phyloP scores from a whole-genome alignment of 306 rosid genomes.

The Malus orientalis region DNA sequence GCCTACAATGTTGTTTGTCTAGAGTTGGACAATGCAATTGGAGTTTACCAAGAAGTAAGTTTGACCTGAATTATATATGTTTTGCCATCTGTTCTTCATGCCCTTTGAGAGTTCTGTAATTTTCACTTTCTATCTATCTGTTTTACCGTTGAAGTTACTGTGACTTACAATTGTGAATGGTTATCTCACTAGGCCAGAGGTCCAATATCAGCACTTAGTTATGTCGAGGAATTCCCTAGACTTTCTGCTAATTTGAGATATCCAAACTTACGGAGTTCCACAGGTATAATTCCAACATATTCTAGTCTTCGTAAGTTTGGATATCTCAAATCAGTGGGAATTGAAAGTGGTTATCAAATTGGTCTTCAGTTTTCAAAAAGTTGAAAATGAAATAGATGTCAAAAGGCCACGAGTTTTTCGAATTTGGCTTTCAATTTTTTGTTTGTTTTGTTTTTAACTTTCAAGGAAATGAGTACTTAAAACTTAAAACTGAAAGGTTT shows the following conservation, averaged over 20 bases:
- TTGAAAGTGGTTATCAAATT: too few relatives aligned
- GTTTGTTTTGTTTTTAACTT: too few relatives aligned
- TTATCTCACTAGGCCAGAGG: constrained; percentile 62
- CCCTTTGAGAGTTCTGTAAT: not conserved
- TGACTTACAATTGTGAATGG: constrained; percentile 24
- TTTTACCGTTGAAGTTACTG: not conserved
- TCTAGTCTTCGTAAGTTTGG: too few relatives aligned
- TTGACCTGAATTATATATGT: constrained; percentile 12
- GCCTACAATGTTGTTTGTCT: constrained; percentile 85
- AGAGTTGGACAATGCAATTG: constrained; percentile 76
- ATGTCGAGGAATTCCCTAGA: constrained; percentile 65
- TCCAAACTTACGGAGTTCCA: not conserved
- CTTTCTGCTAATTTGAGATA: constrained; percentile 62
- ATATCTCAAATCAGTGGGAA: too few relatives aligned
- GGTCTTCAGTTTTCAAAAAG: too few relatives aligned
- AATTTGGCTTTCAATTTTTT: too few relatives aligned
- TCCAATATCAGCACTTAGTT: constrained; percentile 70
- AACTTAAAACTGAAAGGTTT: too few relatives aligned
- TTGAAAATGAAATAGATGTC: too few relatives aligned
- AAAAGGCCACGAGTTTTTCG: too few relatives aligned
- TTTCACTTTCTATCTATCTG: not conserved
- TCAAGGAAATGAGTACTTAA: too few relatives aligned
- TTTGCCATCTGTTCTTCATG: not conserved
- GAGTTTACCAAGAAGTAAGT: constrained; percentile 88
- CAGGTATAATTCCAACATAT: too few relatives aligned